phyloP scores from a whole-genome alignment of 495 filamentous ascomycete species.

The Penicillium taxi region DNA sequence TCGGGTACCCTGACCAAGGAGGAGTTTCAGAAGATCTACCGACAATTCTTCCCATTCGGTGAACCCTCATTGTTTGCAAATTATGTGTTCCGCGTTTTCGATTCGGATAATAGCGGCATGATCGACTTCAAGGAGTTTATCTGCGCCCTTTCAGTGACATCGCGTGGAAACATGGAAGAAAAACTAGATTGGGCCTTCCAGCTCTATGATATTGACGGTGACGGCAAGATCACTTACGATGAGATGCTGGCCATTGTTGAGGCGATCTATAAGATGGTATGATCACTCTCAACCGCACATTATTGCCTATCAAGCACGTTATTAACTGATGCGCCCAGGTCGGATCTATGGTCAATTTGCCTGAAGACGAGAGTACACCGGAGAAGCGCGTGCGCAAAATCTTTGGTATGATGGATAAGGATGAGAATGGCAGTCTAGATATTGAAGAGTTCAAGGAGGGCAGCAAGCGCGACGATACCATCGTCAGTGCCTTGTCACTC shows the following conservation, averaged over 20 bases:
- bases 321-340: slow-evolving; percentile 56
- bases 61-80: slow-evolving; percentile 95
- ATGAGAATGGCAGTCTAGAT: slow-evolving; percentile 88
- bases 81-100: slow-evolving; percentile 99
- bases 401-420: slow-evolving; percentile 99
- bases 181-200: slow-evolving; percentile 99
- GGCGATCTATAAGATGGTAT: slow-evolving; percentile 99
- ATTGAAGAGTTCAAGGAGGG: slow-evolving; percentile 99
- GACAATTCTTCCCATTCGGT: slow-evolving; percentile 98
- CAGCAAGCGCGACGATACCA: slow-evolving; percentile 97
- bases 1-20: slow-evolving; percentile 93
- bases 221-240: slow-evolving; percentile 97
- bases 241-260: slow-evolving; percentile 99
- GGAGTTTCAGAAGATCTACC: slow-evolving; percentile 99
- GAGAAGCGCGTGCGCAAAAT: slow-evolving; percentile 98
- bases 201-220: slow-evolving; percentile 97
- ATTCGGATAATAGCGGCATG: slow-evolving; percentile 89
- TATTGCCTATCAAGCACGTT: no score
- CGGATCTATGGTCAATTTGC: slow-evolving; percentile 97
- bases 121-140: slow-evolving; percentile 99
- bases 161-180: slow-evolving; percentile 96
- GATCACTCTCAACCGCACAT: no score
- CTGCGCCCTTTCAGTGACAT: slow-evolving; percentile 94
- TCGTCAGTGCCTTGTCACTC: slow-evolving; percentile 90
- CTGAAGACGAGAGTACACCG: slow-evolving; percentile 96